A percentile compares a stretch with the other conserved stretches of the same genome.
These are phyloP conservation scores for Alternaria gaisen DNA, from an alignment of 2,329 filamentous ascomycete species.

Conservation along the genomic window DNA sequence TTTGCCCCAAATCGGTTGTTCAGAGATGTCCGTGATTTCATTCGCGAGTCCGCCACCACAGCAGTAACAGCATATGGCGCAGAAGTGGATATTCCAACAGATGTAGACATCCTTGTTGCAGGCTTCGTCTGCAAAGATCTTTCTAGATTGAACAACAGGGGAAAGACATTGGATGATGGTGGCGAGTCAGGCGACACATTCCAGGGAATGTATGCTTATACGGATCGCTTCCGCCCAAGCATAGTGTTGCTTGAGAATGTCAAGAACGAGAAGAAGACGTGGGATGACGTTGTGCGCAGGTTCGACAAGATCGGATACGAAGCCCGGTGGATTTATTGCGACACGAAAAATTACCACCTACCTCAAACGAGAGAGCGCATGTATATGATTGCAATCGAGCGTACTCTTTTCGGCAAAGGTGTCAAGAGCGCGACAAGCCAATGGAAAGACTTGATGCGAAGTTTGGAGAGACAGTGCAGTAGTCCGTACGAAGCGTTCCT, in stretches of 20 bases:
- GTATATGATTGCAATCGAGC: slow-evolving; percentile 58
- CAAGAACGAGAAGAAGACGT: slow-evolving; percentile 60
- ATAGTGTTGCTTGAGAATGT: slow-evolving; percentile 80
- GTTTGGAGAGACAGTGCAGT: slow-evolving; percentile 66
- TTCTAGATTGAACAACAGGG: slow-evolving; percentile 69
- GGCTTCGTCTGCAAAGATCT: slow-evolving; percentile 82
- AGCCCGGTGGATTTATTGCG: slow-evolving; percentile 60
- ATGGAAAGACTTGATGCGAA: slow-evolving; percentile 59
- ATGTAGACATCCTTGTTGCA: slow-evolving; percentile 72
- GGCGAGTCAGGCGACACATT: slow-evolving; percentile 75
- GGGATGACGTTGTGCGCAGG: slow-evolving; percentile 59
- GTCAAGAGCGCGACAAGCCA: slow-evolving; percentile 19
- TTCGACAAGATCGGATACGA: slow-evolving; percentile 66
- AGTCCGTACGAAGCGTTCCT: slow-evolving; percentile 70
- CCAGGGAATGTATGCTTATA: slow-evolving; percentile 67
- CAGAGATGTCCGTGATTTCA: slow-evolving; percentile 56
- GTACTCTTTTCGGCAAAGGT: slow-evolving; percentile 25
- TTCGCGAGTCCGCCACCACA: slow-evolving; percentile 59
- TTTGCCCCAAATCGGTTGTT: slow-evolving; percentile 55
- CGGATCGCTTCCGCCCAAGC: slow-evolving; percentile 63
- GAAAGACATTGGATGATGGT: slow-evolving; percentile 61
- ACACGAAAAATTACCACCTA: slow-evolving; percentile 76
- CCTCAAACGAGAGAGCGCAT: slow-evolving; percentile 68
- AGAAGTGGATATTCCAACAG: slow-evolving; percentile 62
- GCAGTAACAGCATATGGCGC: slow-evolving; percentile 72